Base-by-base conservation (phyloP, 2,329 filamentous ascomycete species). In the Aspergillus brasiliensis region DNA sequence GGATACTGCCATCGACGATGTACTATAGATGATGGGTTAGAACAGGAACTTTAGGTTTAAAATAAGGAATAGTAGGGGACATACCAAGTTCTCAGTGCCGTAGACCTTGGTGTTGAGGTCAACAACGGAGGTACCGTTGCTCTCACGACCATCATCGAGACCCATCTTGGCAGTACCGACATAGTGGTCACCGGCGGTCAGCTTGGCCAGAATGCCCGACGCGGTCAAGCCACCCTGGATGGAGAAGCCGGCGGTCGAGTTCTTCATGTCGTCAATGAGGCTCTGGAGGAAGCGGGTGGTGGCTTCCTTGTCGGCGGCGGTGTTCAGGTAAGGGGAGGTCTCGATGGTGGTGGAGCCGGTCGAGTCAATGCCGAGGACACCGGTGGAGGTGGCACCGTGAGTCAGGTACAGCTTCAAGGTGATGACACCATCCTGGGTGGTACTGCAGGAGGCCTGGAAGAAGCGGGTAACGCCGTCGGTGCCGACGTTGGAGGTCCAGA, bases 1-100 rank as follows among this genome's bases (percentile, higher is more conserved):
- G 88, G 68, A 91, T 87, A 62, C 83, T 84, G 0, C 84, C 88
- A 67, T 91, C 88, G 3, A 90, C 85, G 13, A 90, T 83, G 67
- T 87, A 89, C 47, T 67, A 21, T 15, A 13, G 11, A 17, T 34
- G 3, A 13, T 13, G 13, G 2, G 34, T 54, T 54, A 17, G 44
- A 27, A 44, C 21, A 47, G 37, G n/a, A n/a, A n/a, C n/a, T n/a
- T n/a, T n/a, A n/a, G n/a, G n/a, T n/a, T n/a, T n/a, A n/a, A n/a
- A n/a, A n/a, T n/a, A n/a, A n/a, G n/a, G n/a, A n/a, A n/a, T n/a
- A n/a, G n/a, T n/a, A 5, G 31, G 15, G 42, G 46, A 25, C 63
- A 51, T 62, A 67, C 65, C 62, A 89, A 77, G 74, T 90, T 90
- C 68, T 89, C 86, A 0, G 84, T 89, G 38, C 87, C 87, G 67